Base-by-base conservation (phyloP, 495 filamentous ascomycete genomes). In the Penicillium robsamsonii region DNA sequence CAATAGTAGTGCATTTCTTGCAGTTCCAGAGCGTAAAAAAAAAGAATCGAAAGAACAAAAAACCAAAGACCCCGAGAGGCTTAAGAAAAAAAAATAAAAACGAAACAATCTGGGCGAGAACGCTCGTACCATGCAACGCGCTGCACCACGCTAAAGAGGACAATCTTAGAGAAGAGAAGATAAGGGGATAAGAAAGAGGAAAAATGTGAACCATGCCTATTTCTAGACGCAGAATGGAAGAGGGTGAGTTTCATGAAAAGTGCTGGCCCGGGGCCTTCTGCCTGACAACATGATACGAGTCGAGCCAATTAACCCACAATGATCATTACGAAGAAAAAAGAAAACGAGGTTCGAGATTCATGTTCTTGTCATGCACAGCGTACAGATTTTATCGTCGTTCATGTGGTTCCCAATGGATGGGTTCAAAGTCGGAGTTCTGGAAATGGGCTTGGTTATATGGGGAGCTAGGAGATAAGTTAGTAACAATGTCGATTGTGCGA, bases 381-480 rank as follows among this genome's bases (percentile, higher is more conserved):
- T 11, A 18, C 30, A 33, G 7, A 7, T 38, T 29, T 52, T 41
- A 55, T 58, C 58, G 67, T 67, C 68, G 70, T 18, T 77, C 73
- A 52, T 61, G 64, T 13, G 75, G 75, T 50, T 70, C 73, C 66
- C 69, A 79, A 55, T 77, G 75, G 22, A 79, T 79, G 7, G 90
- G 90, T 60, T 92, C 89, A 60, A 95, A 95, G 62, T 93, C 87
- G 51, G 85, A 79, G 63, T 92, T 93, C 59, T 87, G 86, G 71
- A 88, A 93, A 71, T 95, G 90, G 3, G 88, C 88, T 46, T 84
- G 84, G 61, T 92, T 92, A 71, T 89, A 92, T 24, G 90, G 87
- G 24, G 76, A 79, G 59, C 82, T 87, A 55, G 1, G 4, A 77
- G 81, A 81, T 7, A 77, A 77, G 41, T 77, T 75, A 54, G 82